Evolutionary conservation across 2,329 filamentous ascomycete species (phyloP).

Genomic region (Penicillium sp.): DNA sequence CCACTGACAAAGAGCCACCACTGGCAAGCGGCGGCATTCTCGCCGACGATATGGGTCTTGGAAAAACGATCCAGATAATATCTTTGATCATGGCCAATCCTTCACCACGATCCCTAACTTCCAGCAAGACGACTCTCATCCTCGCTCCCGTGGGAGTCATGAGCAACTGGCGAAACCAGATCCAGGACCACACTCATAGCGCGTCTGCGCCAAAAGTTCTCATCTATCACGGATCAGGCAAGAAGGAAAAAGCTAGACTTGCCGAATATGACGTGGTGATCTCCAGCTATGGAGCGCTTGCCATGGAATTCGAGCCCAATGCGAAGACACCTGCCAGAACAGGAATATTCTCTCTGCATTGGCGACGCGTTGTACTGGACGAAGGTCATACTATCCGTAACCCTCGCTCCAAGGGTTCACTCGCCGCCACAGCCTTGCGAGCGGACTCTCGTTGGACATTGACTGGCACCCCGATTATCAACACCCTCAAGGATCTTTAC

Average conservation of each 20-base stretch:
- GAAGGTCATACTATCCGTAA: slow-evolving; percentile 82
- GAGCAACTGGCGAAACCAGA: slow-evolving; percentile 84
- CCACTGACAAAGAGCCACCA: slow-evolving; percentile 50
- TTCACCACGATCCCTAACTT: slow-evolving; percentile 38
- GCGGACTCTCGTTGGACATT: slow-evolving; percentile 73
- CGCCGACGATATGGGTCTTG: slow-evolving; percentile 88
- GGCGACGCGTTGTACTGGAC: slow-evolving; percentile 74
- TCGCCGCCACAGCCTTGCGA: slow-evolving; percentile 60
- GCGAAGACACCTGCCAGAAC: slow-evolving; percentile 41
- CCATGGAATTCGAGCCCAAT: slow-evolving; percentile 55
- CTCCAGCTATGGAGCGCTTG: slow-evolving; percentile 75
- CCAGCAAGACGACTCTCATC: slow-evolving; percentile 64
- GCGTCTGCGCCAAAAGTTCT: slow-evolving; percentile 61
- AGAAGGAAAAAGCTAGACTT: slow-evolving; percentile 56
- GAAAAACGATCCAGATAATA: slow-evolving; percentile 83
- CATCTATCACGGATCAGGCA: slow-evolving; percentile 64
- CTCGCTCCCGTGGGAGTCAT: slow-evolving; percentile 78
- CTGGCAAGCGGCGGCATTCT: slow-evolving; percentile 77
- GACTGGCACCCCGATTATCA: slow-evolving; percentile 77
- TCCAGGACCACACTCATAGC: slow-evolving; percentile 62
- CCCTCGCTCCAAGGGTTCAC: slow-evolving; percentile 62
- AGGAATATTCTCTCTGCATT: slow-evolving; percentile 59
- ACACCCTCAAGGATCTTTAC: slow-evolving; percentile 73
- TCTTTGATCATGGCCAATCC: slow-evolving; percentile 63
- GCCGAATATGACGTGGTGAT: slow-evolving; percentile 68